phyloP scores from a whole-genome alignment of 192 early-diverging fungal species.

The Coemansia sp. region DNA sequence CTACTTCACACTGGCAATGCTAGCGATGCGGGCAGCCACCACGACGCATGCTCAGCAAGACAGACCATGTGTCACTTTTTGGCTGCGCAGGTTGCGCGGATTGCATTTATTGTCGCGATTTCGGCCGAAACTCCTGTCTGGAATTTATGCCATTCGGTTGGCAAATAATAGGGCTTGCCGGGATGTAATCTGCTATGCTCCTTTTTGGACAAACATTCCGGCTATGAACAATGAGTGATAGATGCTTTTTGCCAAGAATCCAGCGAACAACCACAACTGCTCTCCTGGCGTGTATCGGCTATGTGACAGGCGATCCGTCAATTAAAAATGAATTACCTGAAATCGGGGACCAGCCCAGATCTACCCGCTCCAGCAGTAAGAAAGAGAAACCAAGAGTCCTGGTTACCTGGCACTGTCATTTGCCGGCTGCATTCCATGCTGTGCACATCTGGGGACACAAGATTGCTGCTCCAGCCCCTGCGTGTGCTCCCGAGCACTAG shows the following conservation, averaged over 20 bases:
- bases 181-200: neutral
- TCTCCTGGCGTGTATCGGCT: neutral
- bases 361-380: no score
- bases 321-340: no score
- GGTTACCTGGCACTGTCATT: no score
- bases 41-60: neutral
- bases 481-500: no score
- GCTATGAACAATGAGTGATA: neutral
- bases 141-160: neutral
- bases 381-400: no score
- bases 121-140: neutral
- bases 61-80: constrained; percentile 1
- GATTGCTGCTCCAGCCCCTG: no score
- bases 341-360: no score
- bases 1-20: neutral
- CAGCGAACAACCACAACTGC: neutral
- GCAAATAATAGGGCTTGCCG: neutral
- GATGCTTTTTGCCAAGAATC: neutral
- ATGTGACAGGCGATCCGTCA: neutral
- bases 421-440: no score
- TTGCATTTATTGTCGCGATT: neutral
- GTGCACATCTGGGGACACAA: no score
- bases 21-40: neutral
- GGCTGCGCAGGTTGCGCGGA: neutral
- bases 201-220: neutral